Percentiles rank a stretch among this genome's conserved stretches.
Evolutionary conservation across 176 grass and related monocot genomes (phyloP).

Genomic region (Zizania latifolia): DNA sequence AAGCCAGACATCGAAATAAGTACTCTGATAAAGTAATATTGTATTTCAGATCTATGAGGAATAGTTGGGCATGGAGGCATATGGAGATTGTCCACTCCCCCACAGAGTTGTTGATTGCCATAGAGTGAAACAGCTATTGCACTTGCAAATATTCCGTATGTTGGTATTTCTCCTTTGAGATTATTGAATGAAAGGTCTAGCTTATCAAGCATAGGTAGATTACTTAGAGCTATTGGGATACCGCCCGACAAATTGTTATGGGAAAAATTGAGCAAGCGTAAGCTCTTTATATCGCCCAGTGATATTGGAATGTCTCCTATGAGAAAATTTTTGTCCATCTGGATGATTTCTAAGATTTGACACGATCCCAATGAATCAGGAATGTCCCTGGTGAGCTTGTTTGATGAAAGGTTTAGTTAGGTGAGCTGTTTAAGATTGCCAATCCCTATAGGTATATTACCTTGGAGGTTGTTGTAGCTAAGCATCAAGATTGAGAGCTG

Average conservation of each 20-base stretch:
- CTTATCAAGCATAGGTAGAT: background rate
- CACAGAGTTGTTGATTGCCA: background rate
- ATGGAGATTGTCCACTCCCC: slow-evolving; percentile 10
- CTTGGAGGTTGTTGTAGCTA: too few species aligned
- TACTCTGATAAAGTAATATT: background rate
- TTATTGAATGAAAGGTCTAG: slow-evolving; percentile 38
- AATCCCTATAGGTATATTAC: too few species aligned
- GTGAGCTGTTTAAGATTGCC: too few species aligned
- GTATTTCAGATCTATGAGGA: background rate
- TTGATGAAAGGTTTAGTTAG: too few species aligned
- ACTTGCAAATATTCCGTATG: background rate
- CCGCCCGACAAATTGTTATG: slow-evolving; percentile 26
- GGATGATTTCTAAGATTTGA: too few species aligned
- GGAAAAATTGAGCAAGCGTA: slow-evolving; percentile 48
- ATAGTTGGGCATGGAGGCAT: slow-evolving; percentile 1
- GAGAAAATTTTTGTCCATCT: slow-evolving; percentile 29
- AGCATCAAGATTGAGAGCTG: too few species aligned
- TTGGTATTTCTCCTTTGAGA: background rate
- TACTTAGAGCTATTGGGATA: slow-evolving; percentile 8
- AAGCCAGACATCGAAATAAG: background rate
- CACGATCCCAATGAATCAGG: too few species aligned
- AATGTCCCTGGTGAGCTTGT: too few species aligned
- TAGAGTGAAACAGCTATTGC: background rate
- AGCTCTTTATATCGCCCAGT: too few species aligned
- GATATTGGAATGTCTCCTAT: slow-evolving; percentile 22